These are phyloP conservation scores for Penicillium angulare DNA, from an alignment of 495 filamentous ascomycete species.

Conservation along the genomic window DNA sequence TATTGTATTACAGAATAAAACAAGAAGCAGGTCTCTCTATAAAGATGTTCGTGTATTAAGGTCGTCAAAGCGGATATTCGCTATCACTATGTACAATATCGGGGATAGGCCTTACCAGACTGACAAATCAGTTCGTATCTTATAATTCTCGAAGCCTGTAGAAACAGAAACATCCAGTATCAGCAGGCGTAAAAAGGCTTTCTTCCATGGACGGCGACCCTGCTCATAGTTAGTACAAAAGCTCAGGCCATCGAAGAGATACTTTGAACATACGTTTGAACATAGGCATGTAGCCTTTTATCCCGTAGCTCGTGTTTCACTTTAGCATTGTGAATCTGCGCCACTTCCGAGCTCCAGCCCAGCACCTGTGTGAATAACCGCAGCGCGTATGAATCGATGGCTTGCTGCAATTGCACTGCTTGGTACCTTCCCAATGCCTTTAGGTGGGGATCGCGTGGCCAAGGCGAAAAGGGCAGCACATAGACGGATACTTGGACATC, in stretches of 20 bases:
- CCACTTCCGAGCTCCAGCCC: slow-evolving; percentile 32
- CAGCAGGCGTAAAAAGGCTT: slow-evolving; percentile 7
- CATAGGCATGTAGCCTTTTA: slow-evolving; percentile 28
- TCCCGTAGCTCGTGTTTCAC: slow-evolving; percentile 18
- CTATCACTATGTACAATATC: too few relatives aligned
- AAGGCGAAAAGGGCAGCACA: slow-evolving; percentile 63
- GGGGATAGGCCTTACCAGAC: too few relatives aligned
- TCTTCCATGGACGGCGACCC: slow-evolving; percentile 21
- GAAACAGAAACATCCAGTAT: too few relatives aligned
- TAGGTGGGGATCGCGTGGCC: slow-evolving; percentile 61
- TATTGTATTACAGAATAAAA: too few relatives aligned
- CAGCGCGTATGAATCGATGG: slow-evolving; percentile 54
- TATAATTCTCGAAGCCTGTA: too few relatives aligned
- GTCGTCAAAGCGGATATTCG: too few relatives aligned
- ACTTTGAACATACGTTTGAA: slow-evolving; percentile 17
- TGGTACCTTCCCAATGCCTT: slow-evolving; percentile 66
- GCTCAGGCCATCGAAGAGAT: background rate
- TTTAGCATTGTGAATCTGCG: slow-evolving; percentile 39
- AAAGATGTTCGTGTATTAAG: too few relatives aligned
- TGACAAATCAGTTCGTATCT: too few relatives aligned
- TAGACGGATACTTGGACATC: slow-evolving; percentile 57
- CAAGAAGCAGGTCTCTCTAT: too few relatives aligned
- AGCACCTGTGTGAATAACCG: slow-evolving; percentile 61
- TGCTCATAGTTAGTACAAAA: slow-evolving; percentile 13
- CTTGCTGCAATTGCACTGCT: slow-evolving; percentile 57